Percentiles rank a stretch among this genome's conserved stretches.
phyloP scores from a whole-genome alignment of 1,139 yeast species.

The Protomyces gravidus region DNA sequence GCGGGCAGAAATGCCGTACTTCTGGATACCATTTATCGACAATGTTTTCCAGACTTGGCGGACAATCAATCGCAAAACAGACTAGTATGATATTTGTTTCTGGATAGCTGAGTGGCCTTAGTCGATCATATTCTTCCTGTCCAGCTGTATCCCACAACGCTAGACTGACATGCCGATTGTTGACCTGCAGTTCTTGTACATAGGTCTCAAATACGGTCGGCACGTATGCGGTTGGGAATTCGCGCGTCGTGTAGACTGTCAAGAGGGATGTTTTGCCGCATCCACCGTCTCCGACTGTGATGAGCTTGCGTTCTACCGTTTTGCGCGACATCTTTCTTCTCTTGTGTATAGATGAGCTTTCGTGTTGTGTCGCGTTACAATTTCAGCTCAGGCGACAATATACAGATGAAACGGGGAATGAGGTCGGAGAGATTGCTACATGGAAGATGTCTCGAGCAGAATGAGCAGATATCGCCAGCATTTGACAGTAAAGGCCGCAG shows the following conservation, averaged over 20 bases:
- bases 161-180: conserved; percentile 57
- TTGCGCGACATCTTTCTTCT: conserved; percentile 3
- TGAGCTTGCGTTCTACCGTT: conserved; percentile 50
- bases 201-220: conserved; percentile 89
- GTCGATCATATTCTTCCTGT: conserved; percentile 82
- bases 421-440: not conserved
- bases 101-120: conserved; percentile 78
- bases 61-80: conserved; percentile 68
- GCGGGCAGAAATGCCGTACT: conserved; percentile 75
- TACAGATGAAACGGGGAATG: no score
- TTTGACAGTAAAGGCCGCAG: conserved; percentile 37
- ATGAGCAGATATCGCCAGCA: conserved; percentile 39
- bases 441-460: conserved; percentile 3
- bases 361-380: no score
- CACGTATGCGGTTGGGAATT: conserved; percentile 52
- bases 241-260: conserved; percentile 52
- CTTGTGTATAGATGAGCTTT: not conserved
- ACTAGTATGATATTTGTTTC: conserved; percentile 71
- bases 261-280: conserved; percentile 88
- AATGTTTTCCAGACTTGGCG: conserved; percentile 64
- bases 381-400: no score
- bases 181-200: conserved; percentile 52
- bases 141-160: conserved; percentile 95
- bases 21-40: conserved; percentile 85
- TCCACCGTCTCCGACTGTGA: conserved; percentile 92